These are phyloP conservation scores for Anisodus tanguticus DNA, from an alignment of 257 asterid genomes.

Conservation along the genomic window DNA sequence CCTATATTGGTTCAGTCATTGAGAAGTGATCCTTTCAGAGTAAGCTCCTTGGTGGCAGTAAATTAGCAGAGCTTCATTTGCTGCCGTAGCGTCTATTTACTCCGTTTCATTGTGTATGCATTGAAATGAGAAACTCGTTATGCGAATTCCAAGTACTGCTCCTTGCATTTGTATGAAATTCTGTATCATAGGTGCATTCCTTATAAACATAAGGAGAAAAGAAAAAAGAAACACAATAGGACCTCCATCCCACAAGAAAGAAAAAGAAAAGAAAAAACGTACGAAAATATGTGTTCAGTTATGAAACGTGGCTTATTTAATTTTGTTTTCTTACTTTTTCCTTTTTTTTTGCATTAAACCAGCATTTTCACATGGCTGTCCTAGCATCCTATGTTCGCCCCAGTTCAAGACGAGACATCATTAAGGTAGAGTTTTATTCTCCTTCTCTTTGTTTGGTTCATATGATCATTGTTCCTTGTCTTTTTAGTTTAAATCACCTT, in stretches of 20 bases:
- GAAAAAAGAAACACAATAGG: no score
- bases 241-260: not conserved
- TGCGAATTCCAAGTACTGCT: not conserved
- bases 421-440: constrained; percentile 52
- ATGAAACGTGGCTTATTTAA: not conserved
- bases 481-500: not conserved
- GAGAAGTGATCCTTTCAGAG: constrained; percentile 85
- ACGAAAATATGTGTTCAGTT: not conserved
- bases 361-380: constrained; percentile 82
- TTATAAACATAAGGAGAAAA: not conserved
- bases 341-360: constrained; percentile 30
- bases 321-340: not conserved
- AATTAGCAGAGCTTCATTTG: not conserved
- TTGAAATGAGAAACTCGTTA: not conserved
- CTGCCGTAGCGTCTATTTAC: not conserved
- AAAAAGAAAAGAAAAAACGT: not conserved
- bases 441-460: not conserved
- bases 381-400: constrained; percentile 64
- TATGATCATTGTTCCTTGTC: not conserved
- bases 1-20: constrained; percentile 71
- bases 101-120: not conserved
- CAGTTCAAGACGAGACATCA: constrained; percentile 52
- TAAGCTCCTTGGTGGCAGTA: constrained; percentile 40
- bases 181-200: not conserved
- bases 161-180: constrained; percentile 15